Percentiles rank a stretch among this genome's conserved stretches.
phyloP scores from a whole-genome alignment of 2,329 filamentous ascomycete species.

The Rhinocladiella similis region DNA sequence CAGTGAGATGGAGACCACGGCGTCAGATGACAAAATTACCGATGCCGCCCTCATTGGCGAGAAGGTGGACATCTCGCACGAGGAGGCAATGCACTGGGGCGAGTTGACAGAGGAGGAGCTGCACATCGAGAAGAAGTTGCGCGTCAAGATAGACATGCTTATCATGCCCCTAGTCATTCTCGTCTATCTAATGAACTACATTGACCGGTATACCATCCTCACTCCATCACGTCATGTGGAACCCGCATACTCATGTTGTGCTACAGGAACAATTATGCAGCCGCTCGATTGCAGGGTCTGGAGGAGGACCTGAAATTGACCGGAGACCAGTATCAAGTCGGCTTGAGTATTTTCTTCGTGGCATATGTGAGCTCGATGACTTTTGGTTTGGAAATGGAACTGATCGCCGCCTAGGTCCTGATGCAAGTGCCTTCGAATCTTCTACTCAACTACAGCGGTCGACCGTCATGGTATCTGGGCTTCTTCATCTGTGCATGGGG shows the following conservation, averaged over 20 bases:
- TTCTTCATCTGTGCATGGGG: conserved; percentile 45
- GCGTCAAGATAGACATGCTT: conserved; percentile 35
- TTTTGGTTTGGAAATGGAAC: background rate
- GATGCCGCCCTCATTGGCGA: background rate
- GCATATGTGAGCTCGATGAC: conserved; percentile 36
- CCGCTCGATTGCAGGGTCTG: conserved; percentile 17
- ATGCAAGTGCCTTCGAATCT: conserved; percentile 47
- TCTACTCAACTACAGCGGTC: conserved; percentile 41
- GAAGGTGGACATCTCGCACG: conserved; percentile 4
- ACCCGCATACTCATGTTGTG: background rate
- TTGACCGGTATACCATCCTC: conserved; percentile 29
- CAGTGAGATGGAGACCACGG: background rate
- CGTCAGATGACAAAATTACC: background rate
- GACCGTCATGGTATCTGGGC: conserved; percentile 49
- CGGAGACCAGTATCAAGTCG: conserved; percentile 36
- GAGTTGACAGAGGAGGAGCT: conserved; percentile 32
- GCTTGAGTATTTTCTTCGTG: conserved; percentile 38
- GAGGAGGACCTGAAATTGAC: conserved; percentile 28
- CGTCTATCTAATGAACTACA: conserved; percentile 37
- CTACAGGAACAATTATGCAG: conserved; percentile 20
- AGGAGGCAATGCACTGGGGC: conserved; percentile 11
- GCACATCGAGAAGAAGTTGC: conserved; percentile 27
- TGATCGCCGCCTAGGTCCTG: conserved; percentile 53
- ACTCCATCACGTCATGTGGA: background rate
- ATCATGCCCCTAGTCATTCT: conserved; percentile 35